Evolutionary conservation across 306 rosid species (phyloP).

Genomic region (Lathyrus aphaca): DNA sequence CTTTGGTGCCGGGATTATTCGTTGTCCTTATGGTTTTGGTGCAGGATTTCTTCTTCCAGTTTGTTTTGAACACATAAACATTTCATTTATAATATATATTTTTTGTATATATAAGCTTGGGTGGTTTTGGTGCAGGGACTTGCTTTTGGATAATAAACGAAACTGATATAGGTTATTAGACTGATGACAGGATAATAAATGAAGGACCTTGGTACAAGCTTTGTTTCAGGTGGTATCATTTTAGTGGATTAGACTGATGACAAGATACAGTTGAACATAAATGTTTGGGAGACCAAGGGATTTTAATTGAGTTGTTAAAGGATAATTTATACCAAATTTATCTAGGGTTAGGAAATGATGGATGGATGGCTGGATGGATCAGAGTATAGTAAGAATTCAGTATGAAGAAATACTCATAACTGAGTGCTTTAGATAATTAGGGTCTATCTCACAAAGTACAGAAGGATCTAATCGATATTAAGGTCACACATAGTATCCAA

Average conservation of each 20-base stretch:
- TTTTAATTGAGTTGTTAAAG: constrained; percentile 7
- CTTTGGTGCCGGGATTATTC: too few species aligned
- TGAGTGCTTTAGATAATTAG: constrained; percentile 29
- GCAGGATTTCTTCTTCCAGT: too few species aligned
- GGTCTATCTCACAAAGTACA: not conserved
- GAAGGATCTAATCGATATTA: not conserved
- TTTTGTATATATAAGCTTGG: too few species aligned
- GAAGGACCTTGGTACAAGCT: too few species aligned
- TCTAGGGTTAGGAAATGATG: constrained; percentile 4
- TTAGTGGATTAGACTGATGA: constrained; percentile 24
- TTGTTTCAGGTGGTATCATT: not conserved
- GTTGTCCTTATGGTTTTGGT: too few species aligned
- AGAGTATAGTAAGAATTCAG: constrained; percentile 5
- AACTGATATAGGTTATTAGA: not conserved
- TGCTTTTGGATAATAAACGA: too few species aligned
- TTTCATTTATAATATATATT: too few species aligned
- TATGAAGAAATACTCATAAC: not conserved
- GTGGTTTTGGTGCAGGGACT: too few species aligned
- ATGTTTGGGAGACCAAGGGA: constrained; percentile 18
- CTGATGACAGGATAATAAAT: too few species aligned
- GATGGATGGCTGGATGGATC: not conserved
- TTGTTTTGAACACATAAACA: too few species aligned
- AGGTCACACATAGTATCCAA: not conserved
- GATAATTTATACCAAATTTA: not conserved
- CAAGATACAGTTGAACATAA: not conserved